Base-by-base conservation (phyloP, 768 basidiomycete species). In the Lyophyllum atratum region DNA sequence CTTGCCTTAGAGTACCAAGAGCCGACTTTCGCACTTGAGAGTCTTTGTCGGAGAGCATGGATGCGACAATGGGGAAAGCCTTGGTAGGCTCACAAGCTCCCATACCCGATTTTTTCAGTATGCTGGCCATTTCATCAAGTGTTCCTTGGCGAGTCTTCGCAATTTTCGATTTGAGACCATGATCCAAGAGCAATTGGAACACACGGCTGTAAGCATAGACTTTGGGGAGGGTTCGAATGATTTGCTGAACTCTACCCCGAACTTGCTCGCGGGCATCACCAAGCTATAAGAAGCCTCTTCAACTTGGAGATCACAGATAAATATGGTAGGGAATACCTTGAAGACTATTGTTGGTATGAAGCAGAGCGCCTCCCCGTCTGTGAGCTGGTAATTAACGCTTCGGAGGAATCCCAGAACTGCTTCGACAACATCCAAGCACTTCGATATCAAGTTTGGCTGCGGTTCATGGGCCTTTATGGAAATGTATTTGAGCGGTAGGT, bases 201-300 rank as follows among this genome's bases (percentile, higher is more conserved):
- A 98, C 79, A 39, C 95, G 88, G 64, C 95, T 97, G 65, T 90
- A 95, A 1, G 97, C 90, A 66, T 95, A 97, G 51, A 98, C 87
- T 66, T 89, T 93, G 7, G 95, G 89, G 50, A 98, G 77, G 4
- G 81, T 81, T 64, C 93, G 90, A 54, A 98, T 85, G 58, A 97
- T 89, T 46, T 86, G 87, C 62, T 92, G 86, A 21, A 97, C 86
- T 49, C 95, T 85, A 45, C 76, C 68, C 7, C 94, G 85, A 43
- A 94, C 83, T 58, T 84, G 86, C 72, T 95, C 94, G 25, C 93
- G 82, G 26, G 89, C 85, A 75, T 98, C 97, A 14, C 97, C 97
- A 58, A 98, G 88, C 96, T 98, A 64, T 11, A 8, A 57, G 52
- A n/a, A n/a, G 48, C 48, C 58, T 48, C 25, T 58, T 52, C 26